Conservation (phyloP, 331 rosid genomes). For the Telfairia occidentalis region DNA sequence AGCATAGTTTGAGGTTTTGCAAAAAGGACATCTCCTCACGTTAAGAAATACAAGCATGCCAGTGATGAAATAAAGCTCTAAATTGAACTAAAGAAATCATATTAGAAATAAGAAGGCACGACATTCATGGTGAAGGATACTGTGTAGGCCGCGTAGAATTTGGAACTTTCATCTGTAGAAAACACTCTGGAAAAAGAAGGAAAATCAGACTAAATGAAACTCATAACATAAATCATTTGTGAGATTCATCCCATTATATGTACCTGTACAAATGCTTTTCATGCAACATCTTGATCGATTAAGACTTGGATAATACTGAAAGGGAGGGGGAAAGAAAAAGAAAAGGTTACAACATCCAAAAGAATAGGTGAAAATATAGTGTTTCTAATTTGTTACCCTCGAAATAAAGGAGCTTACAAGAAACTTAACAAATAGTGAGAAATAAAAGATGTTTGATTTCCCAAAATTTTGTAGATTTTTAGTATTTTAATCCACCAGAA, state of each 20-base stretch:
- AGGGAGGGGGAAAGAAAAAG: background rate
- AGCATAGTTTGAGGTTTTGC: constrained; percentile 85
- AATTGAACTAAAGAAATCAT: background rate
- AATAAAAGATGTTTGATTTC: background rate
- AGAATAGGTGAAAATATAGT: background rate
- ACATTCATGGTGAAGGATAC: constrained; percentile 54
- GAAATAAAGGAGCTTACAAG: background rate
- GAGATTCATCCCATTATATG: constrained; percentile 12
- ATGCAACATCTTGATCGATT: constrained; percentile 96
- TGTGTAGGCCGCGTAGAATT: constrained; percentile 96
- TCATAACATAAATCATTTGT: background rate
- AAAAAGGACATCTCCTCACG: constrained; percentile 73
- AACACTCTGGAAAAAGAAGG: constrained; percentile 60
- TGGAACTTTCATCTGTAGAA: constrained; percentile 99
- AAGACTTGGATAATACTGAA: constrained; percentile 94
- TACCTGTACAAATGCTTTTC: constrained; percentile 98
- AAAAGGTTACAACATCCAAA: constrained; percentile 3
- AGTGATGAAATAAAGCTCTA: constrained; percentile 9
- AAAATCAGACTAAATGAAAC: constrained; percentile 22
- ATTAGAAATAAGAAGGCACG: constrained; percentile 15
- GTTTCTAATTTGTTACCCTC: background rate
- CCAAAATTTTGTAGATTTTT: background rate
- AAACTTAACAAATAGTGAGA: background rate
- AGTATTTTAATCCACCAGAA: background rate
- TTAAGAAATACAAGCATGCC: constrained; percentile 39